Percentiles rank a stretch among this genome's conserved stretches.
phyloP scores from a whole-genome alignment of 176 grass and related monocot species.

The Cocos nucifera region DNA sequence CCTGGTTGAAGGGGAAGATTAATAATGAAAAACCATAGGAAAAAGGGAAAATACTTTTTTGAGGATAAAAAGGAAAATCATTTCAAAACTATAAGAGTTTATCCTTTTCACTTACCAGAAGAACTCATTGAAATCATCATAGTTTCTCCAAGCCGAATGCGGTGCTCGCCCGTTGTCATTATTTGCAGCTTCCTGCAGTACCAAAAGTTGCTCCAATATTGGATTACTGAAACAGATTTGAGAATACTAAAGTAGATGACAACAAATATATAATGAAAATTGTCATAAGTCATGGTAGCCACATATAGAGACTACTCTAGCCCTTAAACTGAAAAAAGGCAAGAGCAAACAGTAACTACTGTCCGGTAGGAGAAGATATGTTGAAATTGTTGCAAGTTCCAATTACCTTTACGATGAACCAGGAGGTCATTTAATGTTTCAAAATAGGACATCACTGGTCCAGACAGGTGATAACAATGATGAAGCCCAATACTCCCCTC shows the following conservation, averaged over 20 bases:
- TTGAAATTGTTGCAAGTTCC: too few species aligned
- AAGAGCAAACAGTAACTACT: too few species aligned
- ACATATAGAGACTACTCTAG: too few species aligned
- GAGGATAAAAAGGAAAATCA: conserved; percentile 6
- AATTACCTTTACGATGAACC: too few species aligned
- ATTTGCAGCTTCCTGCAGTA: conserved; percentile 75
- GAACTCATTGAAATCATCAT: conserved; percentile 96
- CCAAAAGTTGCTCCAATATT: not conserved
- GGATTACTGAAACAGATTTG: not conserved
- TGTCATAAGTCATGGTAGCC: not conserved
- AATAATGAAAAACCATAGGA: not conserved
- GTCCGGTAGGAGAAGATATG: too few species aligned
- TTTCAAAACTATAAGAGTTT: not conserved
- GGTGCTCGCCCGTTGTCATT: conserved; percentile 64
- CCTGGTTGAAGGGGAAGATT: conserved; percentile 31
- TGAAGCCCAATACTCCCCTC: too few species aligned
- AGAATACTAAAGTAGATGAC: not conserved
- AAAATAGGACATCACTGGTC: too few species aligned
- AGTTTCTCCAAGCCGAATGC: conserved; percentile 98
- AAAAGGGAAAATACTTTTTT: conserved; percentile 3
- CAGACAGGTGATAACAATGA: too few species aligned
- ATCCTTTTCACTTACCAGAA: conserved; percentile 50
- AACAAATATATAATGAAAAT: not conserved
- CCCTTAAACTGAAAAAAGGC: too few species aligned
- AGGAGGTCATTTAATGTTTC: too few species aligned